These are phyloP conservation scores for Acacia confusa DNA, from an alignment of 306 rosid genomes.

Conservation along the genomic window DNA sequence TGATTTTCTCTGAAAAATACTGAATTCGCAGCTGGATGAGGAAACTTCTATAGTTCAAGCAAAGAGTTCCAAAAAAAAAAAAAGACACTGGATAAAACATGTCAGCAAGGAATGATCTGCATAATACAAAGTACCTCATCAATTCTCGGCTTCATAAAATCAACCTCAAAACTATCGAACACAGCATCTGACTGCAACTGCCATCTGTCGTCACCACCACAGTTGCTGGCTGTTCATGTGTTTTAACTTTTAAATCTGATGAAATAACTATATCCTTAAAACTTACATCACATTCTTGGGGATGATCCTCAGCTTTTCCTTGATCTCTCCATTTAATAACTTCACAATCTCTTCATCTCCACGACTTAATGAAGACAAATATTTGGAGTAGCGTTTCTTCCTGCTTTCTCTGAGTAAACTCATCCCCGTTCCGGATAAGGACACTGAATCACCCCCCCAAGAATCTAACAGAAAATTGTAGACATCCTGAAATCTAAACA, in stretches of 20 bases:
- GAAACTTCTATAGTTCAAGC: no score
- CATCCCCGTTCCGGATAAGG: not conserved
- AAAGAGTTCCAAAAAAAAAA: no score
- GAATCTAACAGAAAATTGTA: slow-evolving; percentile 3
- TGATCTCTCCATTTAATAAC: slow-evolving; percentile 57
- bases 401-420: not conserved
- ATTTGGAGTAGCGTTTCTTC: slow-evolving; percentile 35
- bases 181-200: slow-evolving; percentile 43
- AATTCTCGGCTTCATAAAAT: slow-evolving; percentile 75
- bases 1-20: no score
- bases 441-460: not conserved
- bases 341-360: slow-evolving; percentile 30
- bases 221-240: not conserved
- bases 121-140: slow-evolving; percentile 41
- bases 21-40: not conserved
- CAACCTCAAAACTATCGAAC: slow-evolving; percentile 37
- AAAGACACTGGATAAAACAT: not conserved
- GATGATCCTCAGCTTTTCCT: slow-evolving; percentile 50
- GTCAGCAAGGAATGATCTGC: not conserved
- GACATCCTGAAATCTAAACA: not conserved
- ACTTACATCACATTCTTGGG: slow-evolving; percentile 44
- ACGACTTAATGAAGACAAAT: slow-evolving; percentile 33
- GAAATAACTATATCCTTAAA: not conserved
- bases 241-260: not conserved
- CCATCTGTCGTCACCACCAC: slow-evolving; percentile 45